phyloP scores from a whole-genome alignment of 1,284 basidiomycete species.

The Ustilago crameri region DNA sequence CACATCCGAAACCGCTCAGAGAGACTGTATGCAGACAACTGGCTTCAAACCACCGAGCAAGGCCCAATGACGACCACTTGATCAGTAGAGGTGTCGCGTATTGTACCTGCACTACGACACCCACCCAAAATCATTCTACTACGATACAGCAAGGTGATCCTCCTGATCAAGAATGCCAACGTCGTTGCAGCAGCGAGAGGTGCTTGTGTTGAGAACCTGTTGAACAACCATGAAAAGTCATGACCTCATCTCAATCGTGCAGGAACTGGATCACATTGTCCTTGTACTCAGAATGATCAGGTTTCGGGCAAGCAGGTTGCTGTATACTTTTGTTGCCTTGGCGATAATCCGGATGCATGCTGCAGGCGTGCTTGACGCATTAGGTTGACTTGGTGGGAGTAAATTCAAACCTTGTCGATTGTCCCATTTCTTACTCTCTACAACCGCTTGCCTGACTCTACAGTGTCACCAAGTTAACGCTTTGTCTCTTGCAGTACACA shows the following conservation, averaged over 20 bases:
- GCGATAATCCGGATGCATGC: background rate
- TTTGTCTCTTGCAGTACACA: constrained; percentile 1
- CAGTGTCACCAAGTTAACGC: constrained; percentile 1
- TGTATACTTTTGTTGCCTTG: background rate
- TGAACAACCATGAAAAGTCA: background rate
- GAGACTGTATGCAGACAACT: no score
- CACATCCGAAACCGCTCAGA: no score
- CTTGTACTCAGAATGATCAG: no score
- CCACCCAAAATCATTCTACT: no score
- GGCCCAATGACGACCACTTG: no score
- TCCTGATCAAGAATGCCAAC: no score
- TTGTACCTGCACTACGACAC: no score
- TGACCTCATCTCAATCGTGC: background rate
- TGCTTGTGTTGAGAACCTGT: background rate
- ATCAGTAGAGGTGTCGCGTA: no score
- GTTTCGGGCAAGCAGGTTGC: background rate
- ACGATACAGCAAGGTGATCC: no score
- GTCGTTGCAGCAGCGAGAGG: background rate
- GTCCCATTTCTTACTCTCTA: constrained; percentile 26
- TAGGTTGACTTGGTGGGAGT: constrained; percentile 18
- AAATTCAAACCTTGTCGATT: constrained; percentile 22
- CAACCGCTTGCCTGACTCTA: background rate
- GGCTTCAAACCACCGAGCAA: no score
- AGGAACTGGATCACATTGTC: no score
- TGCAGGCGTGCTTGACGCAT: background rate